These are phyloP conservation scores for Aspergillaceae sp. DNA, from an alignment of 2,329 filamentous ascomycete genomes.

Conservation along the genomic window DNA sequence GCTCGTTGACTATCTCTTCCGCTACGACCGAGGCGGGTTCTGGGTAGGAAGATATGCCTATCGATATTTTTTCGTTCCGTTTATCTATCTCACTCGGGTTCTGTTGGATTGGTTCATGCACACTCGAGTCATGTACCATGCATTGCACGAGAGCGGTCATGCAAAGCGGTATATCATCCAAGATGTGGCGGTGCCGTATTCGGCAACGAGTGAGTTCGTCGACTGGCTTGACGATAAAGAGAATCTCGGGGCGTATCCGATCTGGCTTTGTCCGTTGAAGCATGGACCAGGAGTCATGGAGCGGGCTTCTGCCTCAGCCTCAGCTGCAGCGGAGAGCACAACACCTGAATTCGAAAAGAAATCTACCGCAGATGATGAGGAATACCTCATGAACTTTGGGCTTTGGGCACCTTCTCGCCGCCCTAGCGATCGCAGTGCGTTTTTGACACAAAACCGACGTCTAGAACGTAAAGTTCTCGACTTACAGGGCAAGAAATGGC, in stretches of 20 bases:
- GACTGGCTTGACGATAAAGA: conserved; percentile 34
- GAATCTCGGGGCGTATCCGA: conserved; percentile 43
- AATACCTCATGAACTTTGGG: conserved; percentile 46
- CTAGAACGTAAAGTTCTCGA: conserved; percentile 61
- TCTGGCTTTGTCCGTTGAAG: conserved; percentile 51
- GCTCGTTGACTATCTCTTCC: conserved; percentile 31
- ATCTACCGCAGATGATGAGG: conserved; percentile 3
- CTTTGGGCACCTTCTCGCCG: conserved; percentile 70
- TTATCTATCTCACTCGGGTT: conserved; percentile 50
- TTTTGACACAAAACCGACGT: conserved; percentile 59
- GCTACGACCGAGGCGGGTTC: conserved; percentile 55
- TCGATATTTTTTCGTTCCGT: conserved; percentile 52
- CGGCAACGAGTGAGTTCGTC: conserved; percentile 42
- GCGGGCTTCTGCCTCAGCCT: neutral
- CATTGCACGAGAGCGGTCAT: conserved; percentile 48
- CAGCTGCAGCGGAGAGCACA: neutral
- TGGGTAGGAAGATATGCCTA: conserved; percentile 56
- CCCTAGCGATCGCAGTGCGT: conserved; percentile 38
- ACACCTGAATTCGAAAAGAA: neutral
- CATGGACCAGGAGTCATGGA: conserved; percentile 4
- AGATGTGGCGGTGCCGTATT: conserved; percentile 49
- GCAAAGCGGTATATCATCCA: conserved; percentile 50
- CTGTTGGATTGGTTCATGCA: conserved; percentile 51
- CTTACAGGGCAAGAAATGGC: conserved; percentile 73
- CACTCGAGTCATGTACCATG: conserved; percentile 51